Percentiles rank a stretch among this genome's conserved stretches.
phyloP scores from a whole-genome alignment of 495 filamentous ascomycete species.

The Lichina pygmaea region DNA sequence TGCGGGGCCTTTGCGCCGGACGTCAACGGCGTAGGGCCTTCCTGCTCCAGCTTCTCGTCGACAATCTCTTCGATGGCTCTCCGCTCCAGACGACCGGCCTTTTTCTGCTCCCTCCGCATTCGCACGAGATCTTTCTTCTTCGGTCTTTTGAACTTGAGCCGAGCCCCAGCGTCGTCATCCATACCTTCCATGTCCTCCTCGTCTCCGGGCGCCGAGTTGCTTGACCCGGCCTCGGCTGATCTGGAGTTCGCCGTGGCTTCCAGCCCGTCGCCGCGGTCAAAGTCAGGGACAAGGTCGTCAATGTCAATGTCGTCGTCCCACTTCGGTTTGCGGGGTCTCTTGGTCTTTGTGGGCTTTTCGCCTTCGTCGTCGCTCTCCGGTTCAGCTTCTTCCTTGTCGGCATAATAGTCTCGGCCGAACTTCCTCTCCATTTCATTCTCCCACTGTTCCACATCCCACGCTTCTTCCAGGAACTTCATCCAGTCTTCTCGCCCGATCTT shows the following conservation, averaged over 20 bases:
- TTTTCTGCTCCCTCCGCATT: constrained; percentile 36
- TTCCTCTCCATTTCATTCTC: constrained; percentile 62
- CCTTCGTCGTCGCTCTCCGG: constrained; percentile 15
- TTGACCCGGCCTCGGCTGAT: constrained; percentile 15
- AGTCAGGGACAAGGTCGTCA: constrained; percentile 70
- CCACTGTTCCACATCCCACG: constrained; percentile 70
- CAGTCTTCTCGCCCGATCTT: constrained; percentile 50
- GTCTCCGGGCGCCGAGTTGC: constrained; percentile 5
- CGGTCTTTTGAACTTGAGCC: constrained; percentile 7
- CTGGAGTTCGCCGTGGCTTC: constrained; percentile 24
- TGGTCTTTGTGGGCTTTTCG: constrained; percentile 13
- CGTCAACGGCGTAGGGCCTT: constrained; percentile 18
- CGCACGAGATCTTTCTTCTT: constrained; percentile 29
- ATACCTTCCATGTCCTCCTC: constrained; percentile 7
- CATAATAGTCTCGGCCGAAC: constrained; percentile 81
- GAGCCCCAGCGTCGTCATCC: constrained; percentile 3
- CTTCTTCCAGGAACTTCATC: constrained; percentile 54
- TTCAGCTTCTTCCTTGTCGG: constrained; percentile 20
- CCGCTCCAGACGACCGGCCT: constrained; percentile 46
- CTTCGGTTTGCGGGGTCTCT: constrained; percentile 61
- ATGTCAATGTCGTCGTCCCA: constrained; percentile 98
- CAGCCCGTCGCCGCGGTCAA: constrained; percentile 29
- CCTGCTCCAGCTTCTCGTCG: constrained; percentile 48
- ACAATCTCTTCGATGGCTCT: constrained; percentile 69
- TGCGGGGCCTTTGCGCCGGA: constrained; percentile 21